Conservation (phyloP, 495 filamentous ascomycete species). For the Annulohypoxylon maeteangense region DNA sequence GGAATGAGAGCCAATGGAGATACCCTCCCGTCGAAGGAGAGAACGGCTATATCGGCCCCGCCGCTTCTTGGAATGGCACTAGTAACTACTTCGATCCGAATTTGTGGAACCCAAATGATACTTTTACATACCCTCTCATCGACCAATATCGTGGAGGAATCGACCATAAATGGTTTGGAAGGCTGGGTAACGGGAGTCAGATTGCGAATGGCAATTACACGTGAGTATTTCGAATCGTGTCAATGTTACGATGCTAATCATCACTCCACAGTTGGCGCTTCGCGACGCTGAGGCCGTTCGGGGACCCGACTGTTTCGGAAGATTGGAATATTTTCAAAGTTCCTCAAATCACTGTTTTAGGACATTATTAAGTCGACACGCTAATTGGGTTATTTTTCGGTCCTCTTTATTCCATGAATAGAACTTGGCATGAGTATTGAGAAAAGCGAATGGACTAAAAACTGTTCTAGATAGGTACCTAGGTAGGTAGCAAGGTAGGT, state of each 20-base stretch:
- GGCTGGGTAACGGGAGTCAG: conserved; percentile 45
- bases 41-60: conserved; percentile 38
- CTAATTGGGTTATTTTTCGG: too few relatives aligned
- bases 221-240: conserved; percentile 11
- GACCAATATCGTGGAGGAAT: conserved; percentile 17
- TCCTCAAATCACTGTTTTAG: conserved; percentile 26
- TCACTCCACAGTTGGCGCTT: conserved; percentile 19
- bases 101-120: conserved; percentile 31
- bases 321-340: conserved; percentile 36
- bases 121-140: conserved; percentile 27
- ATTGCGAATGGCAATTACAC: conserved; percentile 48
- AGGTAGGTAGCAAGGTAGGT: too few relatives aligned
- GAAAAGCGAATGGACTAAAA: neutral
- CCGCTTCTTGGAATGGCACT: conserved; percentile 26
- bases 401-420: neutral
- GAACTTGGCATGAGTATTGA: neutral
- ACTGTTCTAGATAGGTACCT: neutral
- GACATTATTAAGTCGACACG: neutral
- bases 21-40: conserved; percentile 39
- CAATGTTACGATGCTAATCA: neutral
- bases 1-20: conserved; percentile 35
- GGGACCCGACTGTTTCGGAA: conserved; percentile 31
- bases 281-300: conserved; percentile 32
- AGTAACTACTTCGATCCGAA: conserved; percentile 8
- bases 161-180: conserved; percentile 34